Conservation (phyloP, 2,329 filamentous ascomycete species). For the Blumeria hordei region DNA sequence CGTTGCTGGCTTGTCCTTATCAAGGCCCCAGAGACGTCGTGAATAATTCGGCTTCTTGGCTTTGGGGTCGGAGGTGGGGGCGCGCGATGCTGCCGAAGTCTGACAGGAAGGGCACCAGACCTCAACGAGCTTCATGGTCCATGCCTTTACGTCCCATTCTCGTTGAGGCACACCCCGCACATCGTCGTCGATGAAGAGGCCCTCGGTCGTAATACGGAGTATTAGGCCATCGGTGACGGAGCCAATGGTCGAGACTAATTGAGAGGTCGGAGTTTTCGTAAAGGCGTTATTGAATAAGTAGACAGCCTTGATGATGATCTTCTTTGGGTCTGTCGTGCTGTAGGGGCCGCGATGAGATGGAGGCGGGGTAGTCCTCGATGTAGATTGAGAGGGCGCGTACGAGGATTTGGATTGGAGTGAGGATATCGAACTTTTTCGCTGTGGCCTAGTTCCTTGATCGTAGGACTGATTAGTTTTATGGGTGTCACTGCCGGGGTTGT, state of each 20-base stretch:
- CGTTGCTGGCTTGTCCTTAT: slow-evolving; percentile 18
- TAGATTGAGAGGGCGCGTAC: slow-evolving; percentile 66
- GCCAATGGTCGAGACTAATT: slow-evolving; percentile 64
- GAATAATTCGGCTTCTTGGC: slow-evolving; percentile 10
- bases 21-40: slow-evolving; percentile 18
- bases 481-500: slow-evolving; percentile 33
- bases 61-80: slow-evolving; percentile 19
- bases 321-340: slow-evolving; percentile 72
- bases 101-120: slow-evolving; percentile 48
- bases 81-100: slow-evolving; percentile 13
- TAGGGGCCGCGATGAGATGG: slow-evolving; percentile 58
- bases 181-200: slow-evolving; percentile 93
- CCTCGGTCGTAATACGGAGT: slow-evolving; percentile 76
- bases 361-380: slow-evolving; percentile 60
- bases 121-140: slow-evolving; percentile 86
- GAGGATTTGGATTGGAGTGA: slow-evolving; percentile 64
- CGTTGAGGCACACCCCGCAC: slow-evolving; percentile 74
- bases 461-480: slow-evolving; percentile 47
- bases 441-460: slow-evolving; percentile 36
- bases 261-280: slow-evolving; percentile 68
- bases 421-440: slow-evolving; percentile 36
- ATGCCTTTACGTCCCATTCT: slow-evolving; percentile 97
- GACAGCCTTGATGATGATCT: slow-evolving; percentile 85
- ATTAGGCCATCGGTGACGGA: slow-evolving; percentile 81
- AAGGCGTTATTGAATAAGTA: slow-evolving; percentile 83